A percentile compares a stretch with the other conserved stretches of the same genome.
phyloP scores from a whole-genome alignment of 768 basidiomycete genomes.

The Boletus vermiculosoides region DNA sequence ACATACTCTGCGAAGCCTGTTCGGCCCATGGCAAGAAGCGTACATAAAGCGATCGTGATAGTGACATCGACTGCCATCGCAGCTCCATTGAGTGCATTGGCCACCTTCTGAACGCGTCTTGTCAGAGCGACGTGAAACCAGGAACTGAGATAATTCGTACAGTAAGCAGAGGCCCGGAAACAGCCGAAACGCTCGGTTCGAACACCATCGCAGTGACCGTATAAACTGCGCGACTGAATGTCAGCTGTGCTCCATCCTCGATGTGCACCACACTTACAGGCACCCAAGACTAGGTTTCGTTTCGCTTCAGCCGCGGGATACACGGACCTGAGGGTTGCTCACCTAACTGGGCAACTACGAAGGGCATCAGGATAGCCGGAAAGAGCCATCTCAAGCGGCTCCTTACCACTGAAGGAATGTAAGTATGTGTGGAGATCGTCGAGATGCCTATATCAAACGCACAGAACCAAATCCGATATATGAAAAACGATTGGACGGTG shows the following conservation, averaged over 20 bases:
- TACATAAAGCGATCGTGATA: conserved; percentile 23
- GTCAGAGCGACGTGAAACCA: conserved; percentile 1
- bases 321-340: neutral
- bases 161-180: conserved; percentile 20
- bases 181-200: conserved; percentile 14
- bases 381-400: conserved; percentile 20
- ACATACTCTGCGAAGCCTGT: conserved; percentile 24
- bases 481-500: conserved; percentile 27
- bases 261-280: conserved; percentile 8
- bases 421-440: neutral
- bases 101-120: conserved; percentile 10
- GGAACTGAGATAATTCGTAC: conserved; percentile 6
- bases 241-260: conserved; percentile 3
- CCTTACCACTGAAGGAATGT: conserved; percentile 9
- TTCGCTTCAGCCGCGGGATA: conserved; percentile 1
- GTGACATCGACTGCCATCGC: conserved; percentile 18
- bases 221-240: conserved; percentile 12
- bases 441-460: conserved; percentile 6
- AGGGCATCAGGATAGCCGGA: conserved; percentile 16
- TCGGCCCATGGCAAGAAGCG: conserved; percentile 25
- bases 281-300: conserved; percentile 10
- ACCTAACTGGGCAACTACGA: conserved; percentile 21
- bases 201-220: conserved; percentile 11
- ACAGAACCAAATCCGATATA: conserved; percentile 26
- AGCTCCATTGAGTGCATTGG: conserved; percentile 12